Evolutionary conservation across 2,329 filamentous ascomycete genomes (phyloP).

Genomic region (Penicillium griseofulvum): DNA sequence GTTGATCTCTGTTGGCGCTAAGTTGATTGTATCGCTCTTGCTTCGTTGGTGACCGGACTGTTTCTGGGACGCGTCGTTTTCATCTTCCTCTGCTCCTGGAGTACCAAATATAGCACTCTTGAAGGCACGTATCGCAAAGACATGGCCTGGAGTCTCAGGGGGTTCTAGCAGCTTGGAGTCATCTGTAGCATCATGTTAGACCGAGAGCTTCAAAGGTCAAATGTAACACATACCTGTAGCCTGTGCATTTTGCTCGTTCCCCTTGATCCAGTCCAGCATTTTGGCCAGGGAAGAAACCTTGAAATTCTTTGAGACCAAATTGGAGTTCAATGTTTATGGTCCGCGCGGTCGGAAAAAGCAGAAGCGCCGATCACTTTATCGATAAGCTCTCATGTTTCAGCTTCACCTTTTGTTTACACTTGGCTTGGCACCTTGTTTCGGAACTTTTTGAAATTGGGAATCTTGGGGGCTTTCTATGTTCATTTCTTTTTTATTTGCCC

Average conservation of each 20-base stretch:
- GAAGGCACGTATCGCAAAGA: constrained; percentile 67
- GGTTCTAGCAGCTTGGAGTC: constrained; percentile 56
- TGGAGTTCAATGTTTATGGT: constrained; percentile 34
- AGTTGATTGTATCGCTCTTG: constrained; percentile 22
- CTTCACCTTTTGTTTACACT: neutral
- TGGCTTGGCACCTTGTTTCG: neutral
- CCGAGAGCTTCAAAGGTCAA: neutral
- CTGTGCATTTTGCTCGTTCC: constrained; percentile 15
- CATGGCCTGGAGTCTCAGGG: constrained; percentile 63
- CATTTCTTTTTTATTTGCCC: neutral
- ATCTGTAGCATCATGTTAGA: constrained; percentile 21
- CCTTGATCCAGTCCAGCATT: constrained; percentile 29
- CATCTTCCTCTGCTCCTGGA: constrained; percentile 52
- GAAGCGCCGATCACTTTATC: constrained; percentile 13
- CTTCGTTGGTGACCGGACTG: constrained; percentile 19
- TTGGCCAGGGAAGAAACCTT: neutral
- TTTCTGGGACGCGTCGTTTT: constrained; percentile 18
- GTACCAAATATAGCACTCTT: constrained; percentile 65
- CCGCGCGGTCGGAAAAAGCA: constrained; percentile 16
- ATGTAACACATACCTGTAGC: constrained; percentile 15
- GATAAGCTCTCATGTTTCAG: constrained; percentile 3
- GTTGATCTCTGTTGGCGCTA: constrained; percentile 19
- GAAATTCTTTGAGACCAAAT: neutral
- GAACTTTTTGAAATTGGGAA: neutral
- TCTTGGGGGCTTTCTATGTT: neutral